Base-by-base conservation (phyloP, 1,284 basidiomycete species). In the Rhodofomes roseus region DNA sequence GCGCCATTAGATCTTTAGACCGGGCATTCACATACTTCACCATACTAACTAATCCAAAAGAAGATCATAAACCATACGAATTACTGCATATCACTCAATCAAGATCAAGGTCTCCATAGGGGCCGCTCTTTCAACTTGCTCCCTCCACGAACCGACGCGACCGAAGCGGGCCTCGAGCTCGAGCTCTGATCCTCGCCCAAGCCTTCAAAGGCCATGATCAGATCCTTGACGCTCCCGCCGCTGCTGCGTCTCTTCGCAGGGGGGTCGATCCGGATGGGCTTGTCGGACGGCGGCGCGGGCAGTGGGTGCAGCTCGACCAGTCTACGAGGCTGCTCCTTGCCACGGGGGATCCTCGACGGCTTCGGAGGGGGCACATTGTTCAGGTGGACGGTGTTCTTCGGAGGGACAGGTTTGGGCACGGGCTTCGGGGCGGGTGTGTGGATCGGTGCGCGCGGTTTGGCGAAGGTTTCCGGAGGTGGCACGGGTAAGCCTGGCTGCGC, bases 181-280 rank as follows among this genome's bases (percentile, higher is more conserved):
- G 46, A 48, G 37, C 16, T 39, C 46, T 25, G 43, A 11, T 23
- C 25, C 62, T 70, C 65, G 40, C 80, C 75, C 69, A 82, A 69
- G 54, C 78, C 76, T 73, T 91, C 87, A 66, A 84, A 91, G 41
- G 76, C 80, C 67, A 73, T 77, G 52, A 90, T 81, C 57, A 91
- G 70, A 55, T 90, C 88, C 71, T 80, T 87, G 55, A 91, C 89
- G 65, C 87, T 89, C 56, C 79, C 78, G 14, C 79, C 80, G 64
- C 87, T 89, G 60, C 81, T 83, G 66, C 81, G 73, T 60, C 84
- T 71, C 23, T 73, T 59, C 12, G 69, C 62, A 8, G 66, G 63
- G 11, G 71, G 62, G 46, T 46, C 60, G 43, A 66, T 61, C 46
- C 67, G 66, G 36, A 65, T 58, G 3, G 66, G 59, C 39, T 60